Conservation (phyloP, 1,139 yeast species). For the Casaregolazyma suthepensis region DNA sequence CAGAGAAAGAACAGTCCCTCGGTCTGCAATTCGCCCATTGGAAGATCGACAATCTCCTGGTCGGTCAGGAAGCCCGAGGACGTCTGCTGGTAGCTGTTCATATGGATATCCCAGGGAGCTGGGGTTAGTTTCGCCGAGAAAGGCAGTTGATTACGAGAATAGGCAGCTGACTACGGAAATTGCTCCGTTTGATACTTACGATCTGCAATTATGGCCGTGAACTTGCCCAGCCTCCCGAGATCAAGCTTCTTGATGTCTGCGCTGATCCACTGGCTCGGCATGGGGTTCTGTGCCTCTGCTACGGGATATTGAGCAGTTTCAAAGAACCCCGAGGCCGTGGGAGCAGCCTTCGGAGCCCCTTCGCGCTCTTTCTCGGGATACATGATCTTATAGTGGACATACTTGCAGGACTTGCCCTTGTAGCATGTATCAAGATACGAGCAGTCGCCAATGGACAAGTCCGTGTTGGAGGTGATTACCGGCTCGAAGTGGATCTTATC, state of each 20-base stretch:
- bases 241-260: constrained; percentile 76
- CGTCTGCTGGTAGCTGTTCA: constrained; percentile 25
- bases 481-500: constrained; percentile 33
- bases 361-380: constrained; percentile 19
- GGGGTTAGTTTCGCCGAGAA: constrained; percentile 3
- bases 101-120: constrained; percentile 37
- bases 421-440: constrained; percentile 92
- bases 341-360: background rate
- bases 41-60: constrained; percentile 56
- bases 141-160: background rate
- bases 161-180: background rate
- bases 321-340: constrained; percentile 1
- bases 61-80: constrained; percentile 51
- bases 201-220: constrained; percentile 83
- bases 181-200: constrained; percentile 30
- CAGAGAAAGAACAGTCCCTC: constrained; percentile 81
- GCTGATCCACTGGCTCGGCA: constrained; percentile 77
- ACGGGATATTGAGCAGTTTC: constrained; percentile 5
- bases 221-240: constrained; percentile 66
- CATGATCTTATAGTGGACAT: constrained; percentile 64
- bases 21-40: constrained; percentile 63
- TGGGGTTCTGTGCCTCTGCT: constrained; percentile 2
- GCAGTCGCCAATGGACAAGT: constrained; percentile 75
- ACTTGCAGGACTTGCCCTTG: constrained; percentile 72
- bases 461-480: constrained; percentile 44